Percentiles rank a stretch among this genome's conserved stretches.
These are phyloP conservation scores for Clarireedia hainanense DNA, from an alignment of 2,329 filamentous ascomycete species.

Conservation along the genomic window DNA sequence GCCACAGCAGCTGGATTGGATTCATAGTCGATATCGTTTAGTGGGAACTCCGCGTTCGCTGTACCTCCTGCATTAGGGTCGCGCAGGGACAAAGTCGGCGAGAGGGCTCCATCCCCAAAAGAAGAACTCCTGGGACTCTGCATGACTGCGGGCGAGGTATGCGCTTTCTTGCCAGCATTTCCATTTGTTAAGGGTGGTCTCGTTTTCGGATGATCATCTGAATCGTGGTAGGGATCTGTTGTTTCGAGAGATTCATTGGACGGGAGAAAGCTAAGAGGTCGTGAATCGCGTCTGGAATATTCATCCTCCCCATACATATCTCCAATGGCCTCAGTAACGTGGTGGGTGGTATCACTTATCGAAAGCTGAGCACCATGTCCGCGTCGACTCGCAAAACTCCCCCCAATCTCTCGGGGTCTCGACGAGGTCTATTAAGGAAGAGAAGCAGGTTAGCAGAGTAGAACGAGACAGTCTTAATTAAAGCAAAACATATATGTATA, in stretches of 20 bases:
- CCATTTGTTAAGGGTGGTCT: slow-evolving; percentile 25
- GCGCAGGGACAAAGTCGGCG: slow-evolving; percentile 33
- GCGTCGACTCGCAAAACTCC: slow-evolving; percentile 28
- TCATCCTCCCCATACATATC: slow-evolving; percentile 61
- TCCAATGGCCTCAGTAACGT: slow-evolving; percentile 69
- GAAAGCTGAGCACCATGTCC: slow-evolving; percentile 29
- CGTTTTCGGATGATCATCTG: slow-evolving; percentile 11
- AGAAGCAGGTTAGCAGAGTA: slow-evolving; percentile 19
- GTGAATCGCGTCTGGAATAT: slow-evolving; percentile 43
- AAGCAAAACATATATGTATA: neutral
- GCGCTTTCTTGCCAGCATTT: slow-evolving; percentile 20
- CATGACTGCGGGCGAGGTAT: slow-evolving; percentile 27
- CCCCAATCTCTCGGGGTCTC: slow-evolving; percentile 30
- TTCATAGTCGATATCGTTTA: slow-evolving; percentile 68
- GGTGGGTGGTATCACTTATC: slow-evolving; percentile 63
- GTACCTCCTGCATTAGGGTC: slow-evolving; percentile 37
- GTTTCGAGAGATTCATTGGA: slow-evolving; percentile 36
- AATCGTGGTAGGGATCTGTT: slow-evolving; percentile 22
- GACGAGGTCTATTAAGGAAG: slow-evolving; percentile 27
- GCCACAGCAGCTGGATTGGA: slow-evolving; percentile 63
- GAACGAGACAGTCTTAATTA: neutral
- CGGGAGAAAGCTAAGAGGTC: slow-evolving; percentile 50
- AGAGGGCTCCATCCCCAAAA: slow-evolving; percentile 29
- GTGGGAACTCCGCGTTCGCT: slow-evolving; percentile 53
- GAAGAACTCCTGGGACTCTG: slow-evolving; percentile 25